A percentile compares a stretch with the other conserved stretches of the same genome.
Evolutionary conservation across 2,329 filamentous ascomycete species (phyloP).

Genomic region (Tolypocladium tropicale): DNA sequence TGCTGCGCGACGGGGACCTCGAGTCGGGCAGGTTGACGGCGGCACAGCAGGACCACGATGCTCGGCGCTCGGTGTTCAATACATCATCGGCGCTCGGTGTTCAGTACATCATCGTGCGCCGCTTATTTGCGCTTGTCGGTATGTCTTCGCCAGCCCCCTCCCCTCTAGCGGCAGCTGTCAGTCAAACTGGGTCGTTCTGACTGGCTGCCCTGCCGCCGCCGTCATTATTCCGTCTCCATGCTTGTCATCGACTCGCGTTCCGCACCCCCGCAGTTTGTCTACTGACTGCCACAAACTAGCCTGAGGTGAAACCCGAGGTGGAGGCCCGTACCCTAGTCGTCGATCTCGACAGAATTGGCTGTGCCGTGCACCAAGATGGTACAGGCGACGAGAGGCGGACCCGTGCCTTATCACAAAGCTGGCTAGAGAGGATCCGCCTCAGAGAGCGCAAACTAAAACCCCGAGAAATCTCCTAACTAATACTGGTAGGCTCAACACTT

Average conservation of each 20-base stretch:
- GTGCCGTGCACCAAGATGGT: not conserved
- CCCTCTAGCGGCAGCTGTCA: no score
- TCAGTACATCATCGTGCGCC: no score
- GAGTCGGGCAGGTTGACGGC: no score
- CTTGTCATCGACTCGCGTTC: not conserved
- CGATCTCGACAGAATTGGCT: not conserved
- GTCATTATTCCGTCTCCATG: not conserved
- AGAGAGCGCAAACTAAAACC: not conserved
- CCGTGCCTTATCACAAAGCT: not conserved
- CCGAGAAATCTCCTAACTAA: not conserved
- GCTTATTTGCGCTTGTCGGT: not conserved
- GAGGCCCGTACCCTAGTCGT: not conserved
- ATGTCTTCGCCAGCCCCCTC: no score
- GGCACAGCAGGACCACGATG: no score
- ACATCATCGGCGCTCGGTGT: no score
- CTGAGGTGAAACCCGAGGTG: not conserved
- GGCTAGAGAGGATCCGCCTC: not conserved
- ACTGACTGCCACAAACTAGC: not conserved
- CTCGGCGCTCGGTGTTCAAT: no score
- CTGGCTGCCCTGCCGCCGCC: not conserved
- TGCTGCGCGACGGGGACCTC: no score
- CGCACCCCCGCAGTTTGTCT: not conserved
- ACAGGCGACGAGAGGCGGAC: no score
- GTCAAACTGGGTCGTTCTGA: not conserved
- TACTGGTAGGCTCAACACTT: not conserved